Evolutionary conservation across 2,329 filamentous ascomycete genomes (phyloP).

Genomic region (Colletotrichum graminicola): DNA sequence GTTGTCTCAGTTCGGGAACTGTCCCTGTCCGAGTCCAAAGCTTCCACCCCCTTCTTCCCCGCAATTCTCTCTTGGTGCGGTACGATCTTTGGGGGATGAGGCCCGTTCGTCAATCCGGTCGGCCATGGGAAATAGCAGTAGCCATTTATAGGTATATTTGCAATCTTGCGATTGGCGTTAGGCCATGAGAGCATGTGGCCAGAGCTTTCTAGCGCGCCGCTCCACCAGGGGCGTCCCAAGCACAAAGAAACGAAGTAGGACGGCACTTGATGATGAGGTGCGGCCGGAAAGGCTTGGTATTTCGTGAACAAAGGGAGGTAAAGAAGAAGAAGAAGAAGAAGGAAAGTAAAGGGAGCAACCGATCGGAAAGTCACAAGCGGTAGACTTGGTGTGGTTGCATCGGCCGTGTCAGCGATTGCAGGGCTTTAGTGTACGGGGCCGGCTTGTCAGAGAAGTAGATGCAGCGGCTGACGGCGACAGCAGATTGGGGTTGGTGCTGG

Average conservation of each 20-base stretch:
- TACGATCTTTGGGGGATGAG: constrained; percentile 30
- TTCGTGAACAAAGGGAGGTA: not conserved
- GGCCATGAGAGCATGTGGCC: not conserved
- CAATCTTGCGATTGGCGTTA: constrained; percentile 2
- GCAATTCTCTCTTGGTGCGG: constrained; percentile 33
- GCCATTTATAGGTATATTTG: constrained; percentile 25
- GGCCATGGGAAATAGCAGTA: constrained; percentile 30
- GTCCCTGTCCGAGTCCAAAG: constrained; percentile 26
- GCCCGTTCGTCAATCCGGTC: constrained; percentile 21
- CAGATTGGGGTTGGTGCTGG: constrained; percentile 32
- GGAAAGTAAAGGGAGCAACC: not conserved
- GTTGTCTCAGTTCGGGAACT: constrained; percentile 39
- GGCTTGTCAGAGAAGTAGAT: constrained; percentile 36
- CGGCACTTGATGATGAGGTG: not conserved
- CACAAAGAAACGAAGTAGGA: not conserved
- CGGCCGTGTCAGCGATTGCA: constrained; percentile 17
- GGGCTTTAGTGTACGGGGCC: constrained; percentile 30
- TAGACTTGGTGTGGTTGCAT: constrained; percentile 13
- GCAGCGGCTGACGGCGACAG: constrained; percentile 38
- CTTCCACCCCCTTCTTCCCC: constrained; percentile 39
- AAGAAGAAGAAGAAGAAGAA: not conserved
- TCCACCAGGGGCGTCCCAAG: not conserved
- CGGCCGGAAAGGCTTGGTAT: not conserved
- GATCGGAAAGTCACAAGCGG: constrained; percentile 1
- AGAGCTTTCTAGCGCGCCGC: constrained; percentile 8